Evolutionary conservation across 78 protist genomes (phyloP).

Genomic region (Acrasis kona): DNA sequence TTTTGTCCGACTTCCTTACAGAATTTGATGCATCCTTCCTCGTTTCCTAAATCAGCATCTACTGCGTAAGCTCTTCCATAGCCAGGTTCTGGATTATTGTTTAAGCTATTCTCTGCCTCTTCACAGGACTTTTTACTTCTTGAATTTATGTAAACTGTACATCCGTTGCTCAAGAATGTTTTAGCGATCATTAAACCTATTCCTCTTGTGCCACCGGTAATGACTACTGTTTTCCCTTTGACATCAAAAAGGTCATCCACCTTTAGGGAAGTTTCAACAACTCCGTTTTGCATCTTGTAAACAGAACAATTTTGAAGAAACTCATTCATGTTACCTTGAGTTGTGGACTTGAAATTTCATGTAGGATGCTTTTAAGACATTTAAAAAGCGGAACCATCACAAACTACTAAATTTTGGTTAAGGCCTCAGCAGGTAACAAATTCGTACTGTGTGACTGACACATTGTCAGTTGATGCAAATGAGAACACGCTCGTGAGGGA

Average conservation of each 20-base stretch:
- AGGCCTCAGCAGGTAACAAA: no score
- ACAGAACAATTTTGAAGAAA: no score
- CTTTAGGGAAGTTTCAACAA: no score
- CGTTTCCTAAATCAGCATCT: constrained; percentile 28
- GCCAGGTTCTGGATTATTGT: constrained; percentile 26
- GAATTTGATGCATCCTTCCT: neutral
- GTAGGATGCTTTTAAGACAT: no score
- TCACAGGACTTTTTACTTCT: neutral
- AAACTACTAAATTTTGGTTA: no score
- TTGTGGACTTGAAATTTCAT: no score
- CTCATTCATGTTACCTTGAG: no score
- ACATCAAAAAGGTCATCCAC: constrained; percentile 7
- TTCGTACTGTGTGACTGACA: no score
- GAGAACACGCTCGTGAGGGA: no score
- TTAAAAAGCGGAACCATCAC: no score
- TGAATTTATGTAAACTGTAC: neutral
- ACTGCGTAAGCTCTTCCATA: constrained; percentile 32
- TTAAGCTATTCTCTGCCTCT: neutral
- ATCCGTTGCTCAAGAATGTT: neutral
- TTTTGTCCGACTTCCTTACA: neutral
- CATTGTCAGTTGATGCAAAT: no score
- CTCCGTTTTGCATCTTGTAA: no score
- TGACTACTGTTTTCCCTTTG: neutral
- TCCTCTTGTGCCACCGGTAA: constrained; percentile 3
- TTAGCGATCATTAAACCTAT: constrained; percentile 2